Evolutionary conservation across 306 rosid genomes (phyloP), one percentile per base, ranked within the genome.

Genomic region (Glycine latifolia): DNA sequence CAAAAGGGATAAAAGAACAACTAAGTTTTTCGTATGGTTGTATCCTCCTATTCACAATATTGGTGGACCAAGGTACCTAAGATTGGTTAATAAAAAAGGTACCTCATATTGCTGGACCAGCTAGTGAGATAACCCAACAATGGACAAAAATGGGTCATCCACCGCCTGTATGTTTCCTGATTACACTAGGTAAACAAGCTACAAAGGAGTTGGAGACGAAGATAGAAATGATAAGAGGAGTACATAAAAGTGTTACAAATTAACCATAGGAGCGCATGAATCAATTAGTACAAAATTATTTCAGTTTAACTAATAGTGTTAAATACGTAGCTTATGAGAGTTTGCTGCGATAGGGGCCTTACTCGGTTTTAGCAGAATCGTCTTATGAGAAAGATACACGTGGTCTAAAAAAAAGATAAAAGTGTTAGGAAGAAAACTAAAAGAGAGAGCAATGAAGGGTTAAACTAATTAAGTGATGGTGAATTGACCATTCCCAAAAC

Each of bases 91-190:
- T 3, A 6, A 67, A 67, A 31, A 67, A 41, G 9, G 71, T 39
- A 15, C 12, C 71, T 14, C 0, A 62, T 4, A 49, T 53, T 79
- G 35, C 59, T 26, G 41, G 61, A 46, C 61, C 46, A 67, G 47
- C 12, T 55, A 17, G 33, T 2, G 65, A 56, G 70, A 77, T 35
- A 35, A 16, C 11, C 47, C 73, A 49, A 37, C 3, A 4, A 49
- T 16, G 49, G 67, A 11, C 48, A 35, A 33, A 68, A 52, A 78
- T 65, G 77, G 72, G 71, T 15, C 59, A 78, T 71, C 7, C 4
- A n/a, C 33, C 68, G 44, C 46, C 47, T 79, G 33, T 17, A 82
- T 84, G 89, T 82, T 67, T 13, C 81, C 85, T 66, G 60, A 79
- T 53, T 46, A 14, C 77, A 12, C 76, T 87, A 72, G 26, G 16